Evolutionary conservation across 805 yeast species (phyloP).

Genomic region (Hanseniaspora lachancei): DNA sequence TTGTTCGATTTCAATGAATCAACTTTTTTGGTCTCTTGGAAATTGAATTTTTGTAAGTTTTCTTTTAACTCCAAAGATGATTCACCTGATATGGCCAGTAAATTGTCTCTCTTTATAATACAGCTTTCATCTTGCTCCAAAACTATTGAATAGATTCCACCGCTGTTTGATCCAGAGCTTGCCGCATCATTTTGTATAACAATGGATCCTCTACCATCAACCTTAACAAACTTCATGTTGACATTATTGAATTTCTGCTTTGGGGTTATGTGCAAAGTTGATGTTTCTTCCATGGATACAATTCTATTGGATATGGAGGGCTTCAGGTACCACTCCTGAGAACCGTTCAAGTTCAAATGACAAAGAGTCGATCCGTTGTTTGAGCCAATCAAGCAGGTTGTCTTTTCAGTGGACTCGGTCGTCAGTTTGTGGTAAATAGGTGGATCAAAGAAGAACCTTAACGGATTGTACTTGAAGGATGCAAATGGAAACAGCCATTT

Average conservation of each 20-base stretch:
- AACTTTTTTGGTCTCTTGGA: neutral
- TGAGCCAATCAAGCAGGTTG: slow-evolving; percentile 8
- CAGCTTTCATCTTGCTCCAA: slow-evolving; percentile 21
- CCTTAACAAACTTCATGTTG: slow-evolving; percentile 18
- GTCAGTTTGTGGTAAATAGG: slow-evolving; percentile 11
- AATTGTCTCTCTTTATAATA: slow-evolving; percentile 21
- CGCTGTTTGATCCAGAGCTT: slow-evolving; percentile 16
- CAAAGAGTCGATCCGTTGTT: slow-evolving; percentile 1
- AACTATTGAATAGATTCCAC: slow-evolving; percentile 21
- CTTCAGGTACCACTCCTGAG: slow-evolving; percentile 9
- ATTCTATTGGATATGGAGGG: slow-evolving; percentile 5
- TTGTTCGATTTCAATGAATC: neutral
- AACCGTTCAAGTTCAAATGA: slow-evolving; percentile 5
- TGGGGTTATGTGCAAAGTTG: slow-evolving; percentile 9
- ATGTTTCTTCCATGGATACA: slow-evolving; percentile 10
- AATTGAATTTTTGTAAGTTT: slow-evolving; percentile 14
- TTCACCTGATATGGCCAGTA: slow-evolving; percentile 25
- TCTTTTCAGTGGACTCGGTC: slow-evolving; percentile 3
- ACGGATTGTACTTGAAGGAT: slow-evolving; percentile 4
- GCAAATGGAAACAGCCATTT: slow-evolving; percentile 9
- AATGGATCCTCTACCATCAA: slow-evolving; percentile 25
- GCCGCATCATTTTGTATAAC: slow-evolving; percentile 22
- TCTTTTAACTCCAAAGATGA: slow-evolving; percentile 21
- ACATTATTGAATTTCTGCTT: slow-evolving; percentile 1
- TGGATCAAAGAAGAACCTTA: slow-evolving; percentile 5